Evolutionary conservation across 2,329 filamentous ascomycete species (phyloP).

Genomic region (Penicillium sp.): DNA sequence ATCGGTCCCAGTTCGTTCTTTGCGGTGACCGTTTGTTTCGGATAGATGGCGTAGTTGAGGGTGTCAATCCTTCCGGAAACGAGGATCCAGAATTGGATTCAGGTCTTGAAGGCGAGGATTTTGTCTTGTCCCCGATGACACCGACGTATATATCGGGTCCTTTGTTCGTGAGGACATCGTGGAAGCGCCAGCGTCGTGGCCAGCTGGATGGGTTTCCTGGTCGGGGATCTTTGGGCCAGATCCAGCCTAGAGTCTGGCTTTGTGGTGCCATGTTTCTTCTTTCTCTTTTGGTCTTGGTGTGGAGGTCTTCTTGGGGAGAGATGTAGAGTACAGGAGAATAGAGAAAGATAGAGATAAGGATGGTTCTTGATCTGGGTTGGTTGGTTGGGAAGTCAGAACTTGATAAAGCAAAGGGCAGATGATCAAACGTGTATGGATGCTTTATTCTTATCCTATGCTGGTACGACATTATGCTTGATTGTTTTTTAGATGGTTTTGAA

Average conservation of each 20-base stretch:
- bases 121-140: conserved; percentile 14
- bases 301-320: not conserved
- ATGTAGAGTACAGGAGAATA: not conserved
- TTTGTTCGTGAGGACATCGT: conserved; percentile 39
- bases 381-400: not conserved
- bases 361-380: not conserved
- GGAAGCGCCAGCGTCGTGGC: conserved; percentile 32
- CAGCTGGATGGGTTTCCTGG: conserved; percentile 33
- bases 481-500: not conserved
- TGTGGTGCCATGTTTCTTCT: not conserved
- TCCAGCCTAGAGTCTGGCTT: conserved; percentile 25
- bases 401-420: not conserved
- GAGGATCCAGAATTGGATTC: not conserved
- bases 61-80: not conserved
- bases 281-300: not conserved
- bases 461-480: not conserved
- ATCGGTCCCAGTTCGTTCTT: conserved; percentile 15
- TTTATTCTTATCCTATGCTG: not conserved
- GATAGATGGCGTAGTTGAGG: not conserved
- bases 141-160: conserved; percentile 47
- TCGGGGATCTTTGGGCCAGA: conserved; percentile 41
- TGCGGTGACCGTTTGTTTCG: not conserved
- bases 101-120: not conserved
- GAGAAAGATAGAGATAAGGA: not conserved
- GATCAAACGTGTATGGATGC: not conserved